Conservation (phyloP, 306 rosid species). For the Pterocarpus santalinus region DNA sequence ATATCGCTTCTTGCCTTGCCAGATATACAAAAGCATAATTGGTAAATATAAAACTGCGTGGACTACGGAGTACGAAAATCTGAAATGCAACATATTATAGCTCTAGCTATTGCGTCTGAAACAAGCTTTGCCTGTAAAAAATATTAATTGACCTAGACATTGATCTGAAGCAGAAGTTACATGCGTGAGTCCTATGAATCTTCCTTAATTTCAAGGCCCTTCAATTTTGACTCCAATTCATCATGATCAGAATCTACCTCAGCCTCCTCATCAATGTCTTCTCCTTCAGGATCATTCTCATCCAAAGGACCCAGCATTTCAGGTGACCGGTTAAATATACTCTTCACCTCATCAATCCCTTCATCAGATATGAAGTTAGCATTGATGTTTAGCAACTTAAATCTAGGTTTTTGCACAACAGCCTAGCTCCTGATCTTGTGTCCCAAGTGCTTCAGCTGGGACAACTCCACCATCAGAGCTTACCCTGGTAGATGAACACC, state of each 20-base stretch:
- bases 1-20: conserved; percentile 37
- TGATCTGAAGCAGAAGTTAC: conserved; percentile 38
- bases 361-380: conserved; percentile 81
- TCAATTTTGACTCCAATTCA: conserved; percentile 78
- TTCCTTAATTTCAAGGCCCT: conserved; percentile 71
- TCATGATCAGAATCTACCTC: conserved; percentile 66
- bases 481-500: conserved; percentile 91
- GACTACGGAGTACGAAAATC: conserved; percentile 30
- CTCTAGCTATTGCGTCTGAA: conserved; percentile 35
- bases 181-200: conserved; percentile 49
- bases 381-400: conserved; percentile 75
- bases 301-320: conserved; percentile 78
- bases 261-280: conserved; percentile 65
- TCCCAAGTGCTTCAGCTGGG: conserved; percentile 76
- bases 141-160: conserved; percentile 46
- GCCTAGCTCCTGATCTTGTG: conserved; percentile 84
- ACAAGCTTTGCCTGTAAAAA: conserved; percentile 38
- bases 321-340: conserved; percentile 68
- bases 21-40: conserved; percentile 45
- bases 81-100: conserved; percentile 51
- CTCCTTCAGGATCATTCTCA: conserved; percentile 90
- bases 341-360: conserved; percentile 73
- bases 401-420: conserved; percentile 72
- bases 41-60: conserved; percentile 34
- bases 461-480: conserved; percentile 85